Base-by-base conservation (phyloP, 1,284 basidiomycete species). In the Tremellales sp. region DNA sequence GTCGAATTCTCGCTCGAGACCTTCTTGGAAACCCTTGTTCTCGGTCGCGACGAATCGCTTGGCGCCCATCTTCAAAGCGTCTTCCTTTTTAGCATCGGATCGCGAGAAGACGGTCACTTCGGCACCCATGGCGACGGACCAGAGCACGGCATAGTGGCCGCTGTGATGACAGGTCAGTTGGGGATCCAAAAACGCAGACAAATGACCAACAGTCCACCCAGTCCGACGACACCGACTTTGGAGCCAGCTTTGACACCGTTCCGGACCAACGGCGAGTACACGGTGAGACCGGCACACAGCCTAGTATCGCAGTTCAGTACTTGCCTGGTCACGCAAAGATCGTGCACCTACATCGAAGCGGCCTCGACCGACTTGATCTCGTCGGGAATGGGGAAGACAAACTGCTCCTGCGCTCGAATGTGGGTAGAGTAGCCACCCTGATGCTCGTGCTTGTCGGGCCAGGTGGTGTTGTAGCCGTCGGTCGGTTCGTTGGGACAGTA, bases 81-180 rank as follows among this genome's bases (percentile, higher is more conserved):
- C 83, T n/a, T 78, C 76, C 70, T 80, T 74, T 70, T 85, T 86
- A 55, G 70, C 69, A 22, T 75, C 63, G 31, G 79, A 79, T 61
- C 82, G 82, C n/a, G 82, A 81, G 71, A 85, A 82, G 28, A 79
- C 83, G 39, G 78, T 78, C 7, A 84, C 80, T 44, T 84, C 79
- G 3, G 81, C 79, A 5, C 81, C 81, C 41, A 83, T 67, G 8
- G 81, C 80, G 36, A 74, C 72, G 18, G 77, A 80, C 56, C 82
- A 82, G 49, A 81, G 74, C 32, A 82, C 74, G 40, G 76, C 81
- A 53, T 76, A 77, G 61, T 81, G 79, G 9, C 78, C 78, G 47
- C 50, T 37, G 51, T 6, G 6, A 40, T 43, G 47, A 21, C 35
- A n/a, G 10, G 5, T 34, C 39, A 27, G n/a, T 31, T 31, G 10